phyloP scores from a whole-genome alignment of 1,284 basidiomycete genomes.

The Mrakiaceae sp. region DNA sequence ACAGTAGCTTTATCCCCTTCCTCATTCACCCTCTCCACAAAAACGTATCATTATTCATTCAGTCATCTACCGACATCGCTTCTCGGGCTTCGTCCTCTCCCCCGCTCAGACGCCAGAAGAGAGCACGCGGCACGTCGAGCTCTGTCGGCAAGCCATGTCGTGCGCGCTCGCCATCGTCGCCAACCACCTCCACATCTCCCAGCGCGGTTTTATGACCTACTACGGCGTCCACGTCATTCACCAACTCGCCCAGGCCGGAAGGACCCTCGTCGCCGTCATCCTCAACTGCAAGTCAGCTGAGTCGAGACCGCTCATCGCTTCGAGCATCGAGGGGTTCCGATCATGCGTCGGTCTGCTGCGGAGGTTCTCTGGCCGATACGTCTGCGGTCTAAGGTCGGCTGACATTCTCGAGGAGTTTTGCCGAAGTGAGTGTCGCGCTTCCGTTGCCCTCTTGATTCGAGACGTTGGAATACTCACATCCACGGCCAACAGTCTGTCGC shows the following conservation, averaged over 20 bases:
- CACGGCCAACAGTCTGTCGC: slow-evolving; percentile 52
- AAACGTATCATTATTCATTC: neutral
- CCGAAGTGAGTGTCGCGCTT: slow-evolving; percentile 48
- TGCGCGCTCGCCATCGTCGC: slow-evolving; percentile 50
- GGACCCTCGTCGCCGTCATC: slow-evolving; percentile 70
- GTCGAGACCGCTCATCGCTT: slow-evolving; percentile 52
- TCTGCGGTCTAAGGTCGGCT: slow-evolving; percentile 52
- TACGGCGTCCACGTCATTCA: slow-evolving; percentile 89
- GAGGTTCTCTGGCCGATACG: slow-evolving; percentile 62
- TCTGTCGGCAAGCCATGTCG: slow-evolving; percentile 48
- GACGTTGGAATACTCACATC: slow-evolving; percentile 5
- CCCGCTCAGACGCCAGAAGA: slow-evolving; percentile 35
- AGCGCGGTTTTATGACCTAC: slow-evolving; percentile 81
- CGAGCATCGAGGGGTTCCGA: slow-evolving; percentile 66
- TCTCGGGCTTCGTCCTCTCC: slow-evolving; percentile 36
- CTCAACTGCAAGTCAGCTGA: slow-evolving; percentile 48
- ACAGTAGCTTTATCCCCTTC: no score
- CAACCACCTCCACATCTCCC: slow-evolving; percentile 59
- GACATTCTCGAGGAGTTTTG: slow-evolving; percentile 88
- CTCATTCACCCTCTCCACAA: no score
- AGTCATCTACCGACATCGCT: slow-evolving; percentile 38
- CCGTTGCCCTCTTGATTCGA: neutral
- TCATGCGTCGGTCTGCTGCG: slow-evolving; percentile 71
- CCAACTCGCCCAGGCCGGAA: slow-evolving; percentile 81
- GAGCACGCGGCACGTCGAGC: slow-evolving; percentile 31